Percentiles rank a stretch among this genome's conserved stretches.
Conservation (phyloP, 345 rosid species). For the Mercurialis annua region DNA sequence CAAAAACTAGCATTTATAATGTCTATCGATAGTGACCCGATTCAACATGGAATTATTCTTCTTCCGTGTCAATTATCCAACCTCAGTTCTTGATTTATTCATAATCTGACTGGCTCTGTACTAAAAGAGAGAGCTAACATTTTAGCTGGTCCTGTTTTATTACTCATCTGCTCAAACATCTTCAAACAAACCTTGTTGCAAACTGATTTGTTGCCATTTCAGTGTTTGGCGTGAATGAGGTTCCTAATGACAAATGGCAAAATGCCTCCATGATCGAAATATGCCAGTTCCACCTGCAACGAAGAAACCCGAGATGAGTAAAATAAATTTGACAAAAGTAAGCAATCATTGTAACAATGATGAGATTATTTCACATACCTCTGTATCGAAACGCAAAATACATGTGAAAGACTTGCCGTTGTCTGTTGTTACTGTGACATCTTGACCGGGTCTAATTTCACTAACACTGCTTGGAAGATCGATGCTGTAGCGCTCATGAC, state of each 20-base stretch:
- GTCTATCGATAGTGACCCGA: not conserved
- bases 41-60: not conserved
- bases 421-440: conserved; percentile 61
- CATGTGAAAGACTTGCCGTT: conserved; percentile 72
- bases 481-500: conserved; percentile 72
- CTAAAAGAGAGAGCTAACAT: not conserved
- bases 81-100: conserved; percentile 12
- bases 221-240: conserved; percentile 38
- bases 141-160: not conserved
- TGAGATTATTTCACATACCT: conserved; percentile 39
- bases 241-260: conserved; percentile 59
- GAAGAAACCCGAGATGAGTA: not conserved
- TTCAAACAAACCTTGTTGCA: not conserved
- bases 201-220: conserved; percentile 3
- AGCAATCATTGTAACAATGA: not conserved
- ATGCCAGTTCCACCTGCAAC: conserved; percentile 43
- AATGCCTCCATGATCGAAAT: conserved; percentile 60
- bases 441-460: conserved; percentile 85
- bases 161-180: not conserved
- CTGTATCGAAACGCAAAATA: conserved; percentile 68
- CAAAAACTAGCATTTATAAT: too few relatives aligned
- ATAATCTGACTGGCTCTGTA: not conserved
- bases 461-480: conserved; percentile 55
- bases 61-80: not conserved
- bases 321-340: not conserved